Conservation (phyloP, 768 basidiomycete species). For the Rhodosporidiobolus odoratus region DNA sequence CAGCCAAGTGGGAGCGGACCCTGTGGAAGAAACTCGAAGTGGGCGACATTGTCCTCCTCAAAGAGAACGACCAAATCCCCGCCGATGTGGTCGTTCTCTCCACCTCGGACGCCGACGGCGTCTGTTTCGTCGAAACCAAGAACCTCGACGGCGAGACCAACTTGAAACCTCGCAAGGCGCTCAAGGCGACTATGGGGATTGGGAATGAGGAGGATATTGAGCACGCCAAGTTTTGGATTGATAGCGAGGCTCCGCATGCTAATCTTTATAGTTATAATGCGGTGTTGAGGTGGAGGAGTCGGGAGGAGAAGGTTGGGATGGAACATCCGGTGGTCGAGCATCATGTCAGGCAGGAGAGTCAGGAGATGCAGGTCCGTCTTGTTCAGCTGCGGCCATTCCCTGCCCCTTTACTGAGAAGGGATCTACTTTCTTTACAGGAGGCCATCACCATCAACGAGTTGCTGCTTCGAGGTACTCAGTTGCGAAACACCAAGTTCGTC, state of each 20-base stretch:
- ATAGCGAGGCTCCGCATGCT: conserved; percentile 87
- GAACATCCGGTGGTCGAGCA: conserved; percentile 37
- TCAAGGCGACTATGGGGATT: conserved; percentile 70
- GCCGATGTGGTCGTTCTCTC: conserved; percentile 90
- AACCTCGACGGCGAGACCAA: conserved; percentile 98
- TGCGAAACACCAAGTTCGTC: conserved; percentile 91
- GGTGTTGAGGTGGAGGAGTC: conserved; percentile 63
- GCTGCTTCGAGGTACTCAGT: conserved; percentile 80
- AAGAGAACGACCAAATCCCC: conserved; percentile 92
- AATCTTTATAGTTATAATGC: conserved; percentile 88
- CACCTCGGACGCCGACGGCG: conserved; percentile 81
- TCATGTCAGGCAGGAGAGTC: conserved; percentile 9
- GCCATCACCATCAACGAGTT: conserved; percentile 80
- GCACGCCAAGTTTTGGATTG: conserved; percentile 75
- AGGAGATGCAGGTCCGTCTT: conserved; percentile 37
- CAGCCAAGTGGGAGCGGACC: conserved; percentile 85
- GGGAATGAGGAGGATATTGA: conserved; percentile 83
- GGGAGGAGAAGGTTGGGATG: conserved; percentile 55
- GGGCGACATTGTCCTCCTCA: conserved; percentile 84
- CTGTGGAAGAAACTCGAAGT: conserved; percentile 99
- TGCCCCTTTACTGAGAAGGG: background rate
- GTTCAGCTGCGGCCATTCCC: background rate
- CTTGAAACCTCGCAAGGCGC: conserved; percentile 73
- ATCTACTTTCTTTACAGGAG: conserved; percentile 37
- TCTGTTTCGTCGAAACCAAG: conserved; percentile 96